Evolutionary conservation across 1,284 basidiomycete species (phyloP).

Genomic region (Cryptococcus hybrid): DNA sequence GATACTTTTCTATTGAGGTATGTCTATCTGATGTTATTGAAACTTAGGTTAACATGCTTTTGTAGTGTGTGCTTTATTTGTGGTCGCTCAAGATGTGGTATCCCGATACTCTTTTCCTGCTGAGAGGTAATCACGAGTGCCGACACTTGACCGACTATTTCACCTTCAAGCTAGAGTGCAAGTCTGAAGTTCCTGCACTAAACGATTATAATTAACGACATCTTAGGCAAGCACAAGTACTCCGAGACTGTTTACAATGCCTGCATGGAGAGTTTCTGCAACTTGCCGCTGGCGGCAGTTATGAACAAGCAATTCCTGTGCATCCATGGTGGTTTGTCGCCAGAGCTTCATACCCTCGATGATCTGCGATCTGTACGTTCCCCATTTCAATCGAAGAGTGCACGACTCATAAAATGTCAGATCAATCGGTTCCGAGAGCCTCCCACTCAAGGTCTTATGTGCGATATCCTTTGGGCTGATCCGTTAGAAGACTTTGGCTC

Average conservation of each 20-base stretch:
- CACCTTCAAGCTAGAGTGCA: conserved; percentile 90
- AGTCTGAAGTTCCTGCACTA: background rate
- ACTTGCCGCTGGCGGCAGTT: conserved; percentile 83
- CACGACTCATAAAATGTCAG: conserved; percentile 49
- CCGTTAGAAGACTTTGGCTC: conserved; percentile 91
- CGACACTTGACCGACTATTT: conserved; percentile 95
- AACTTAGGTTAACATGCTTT: background rate
- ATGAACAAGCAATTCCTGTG: conserved; percentile 99
- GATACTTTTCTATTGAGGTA: conserved; percentile 92
- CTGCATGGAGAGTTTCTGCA: conserved; percentile 91
- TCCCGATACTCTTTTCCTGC: conserved; percentile 81
- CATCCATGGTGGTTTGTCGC: conserved; percentile 89
- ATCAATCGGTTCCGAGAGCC: conserved; percentile 94
- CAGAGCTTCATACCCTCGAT: conserved; percentile 86
- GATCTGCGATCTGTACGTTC: conserved; percentile 71
- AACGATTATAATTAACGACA: conserved; percentile 5
- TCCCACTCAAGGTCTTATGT: conserved; percentile 91
- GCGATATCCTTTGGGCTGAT: conserved; percentile 93
- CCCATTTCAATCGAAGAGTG: background rate
- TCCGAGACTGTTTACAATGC: conserved; percentile 86
- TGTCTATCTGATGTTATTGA: conserved; percentile 16
- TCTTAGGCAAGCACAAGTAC: conserved; percentile 70
- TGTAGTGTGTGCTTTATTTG: conserved; percentile 82
- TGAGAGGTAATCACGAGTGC: conserved; percentile 98
- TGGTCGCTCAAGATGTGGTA: conserved; percentile 94